Base-by-base conservation (phyloP, 805 yeast genomes). In the Cyberlindnera sargentensis region DNA sequence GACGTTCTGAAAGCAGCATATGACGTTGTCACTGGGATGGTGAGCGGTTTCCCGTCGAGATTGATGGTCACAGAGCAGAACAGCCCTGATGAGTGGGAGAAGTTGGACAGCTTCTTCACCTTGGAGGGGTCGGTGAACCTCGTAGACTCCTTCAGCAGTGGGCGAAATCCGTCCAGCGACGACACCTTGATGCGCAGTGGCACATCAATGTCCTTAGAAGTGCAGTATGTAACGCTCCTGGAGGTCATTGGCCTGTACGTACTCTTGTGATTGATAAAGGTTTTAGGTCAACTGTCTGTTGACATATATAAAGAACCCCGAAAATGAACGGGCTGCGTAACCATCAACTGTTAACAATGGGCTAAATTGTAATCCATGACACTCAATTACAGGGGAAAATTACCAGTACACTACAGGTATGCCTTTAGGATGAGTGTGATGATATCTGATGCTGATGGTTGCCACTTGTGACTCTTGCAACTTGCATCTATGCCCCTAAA, bases 181-280 rank as follows among this genome's bases (percentile, higher is more conserved):
- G 65, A 65, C 6, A 81, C 62, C 46, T 72, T 78, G 6, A 81
- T 59, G 27, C 66, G 56, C 43, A 82, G 65, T 0, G 75, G 77
- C 3, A 67, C 48, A 31, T 72, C 68, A 20, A 81, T 55, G 47
- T 80, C 85, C 45, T 73, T 70, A 0, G 85, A 78, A 4, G 75
- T 65, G 52, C 76, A 76, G 56, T 77, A 80, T 5, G 80, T 72
- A 30, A 76, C 69, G 36, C 73, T 70, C 37, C 64, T 67, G 26
- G 60, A 51, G 23, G 52, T 49, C 61, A 55, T 56, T 27, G 30
- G 20, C 20, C 20, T 15, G 20, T 11, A 20, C 25, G 10, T 27
- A 8, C 9, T 23, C 2, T 15, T 15, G 20, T 15, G 20, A 15
- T 15, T 15, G 20, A 15, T 15, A 15, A 15, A 15, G 20, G 20